Conservation (phyloP, 805 yeast species). For the Pichia californica region DNA sequence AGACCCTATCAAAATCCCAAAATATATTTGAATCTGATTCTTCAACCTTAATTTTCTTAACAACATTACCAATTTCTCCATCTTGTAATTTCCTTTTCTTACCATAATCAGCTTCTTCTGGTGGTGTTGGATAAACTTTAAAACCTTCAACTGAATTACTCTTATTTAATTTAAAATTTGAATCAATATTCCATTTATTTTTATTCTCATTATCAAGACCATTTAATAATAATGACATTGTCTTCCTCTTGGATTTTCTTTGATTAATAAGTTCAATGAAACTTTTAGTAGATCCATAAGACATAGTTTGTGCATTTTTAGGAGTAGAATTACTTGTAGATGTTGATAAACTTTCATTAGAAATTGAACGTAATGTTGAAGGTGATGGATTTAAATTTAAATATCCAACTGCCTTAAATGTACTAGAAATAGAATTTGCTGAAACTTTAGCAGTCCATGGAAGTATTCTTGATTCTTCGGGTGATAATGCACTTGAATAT, state of each 20-base stretch:
- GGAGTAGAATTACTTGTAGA: background rate
- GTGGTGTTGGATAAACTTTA: conserved; percentile 31
- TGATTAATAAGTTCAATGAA: conserved; percentile 4
- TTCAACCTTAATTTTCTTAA: conserved; percentile 6
- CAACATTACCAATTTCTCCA: background rate
- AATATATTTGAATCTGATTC: conserved; percentile 11
- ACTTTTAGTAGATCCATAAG: background rate
- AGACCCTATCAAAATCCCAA: conserved; percentile 31
- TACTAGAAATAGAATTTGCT: conserved; percentile 38
- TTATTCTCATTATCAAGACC: background rate
- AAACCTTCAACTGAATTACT: background rate
- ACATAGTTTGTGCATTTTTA: background rate
- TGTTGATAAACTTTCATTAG: background rate
- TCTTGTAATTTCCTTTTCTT: conserved; percentile 6
- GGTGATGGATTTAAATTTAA: conserved; percentile 7
- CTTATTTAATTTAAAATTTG: background rate
- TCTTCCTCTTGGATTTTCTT: conserved; percentile 2
- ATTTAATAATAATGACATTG: background rate
- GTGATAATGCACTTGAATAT: background rate
- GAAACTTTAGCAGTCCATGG: conserved; percentile 36
- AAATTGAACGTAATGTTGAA: background rate
- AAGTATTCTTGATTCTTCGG: background rate
- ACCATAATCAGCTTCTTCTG: conserved; percentile 23
- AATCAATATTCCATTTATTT: too few relatives aligned
- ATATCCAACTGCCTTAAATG: conserved; percentile 28